Evolutionary conservation across 148 eudicot genomes (phyloP).

Genomic region (Rhododendron ovatum): DNA sequence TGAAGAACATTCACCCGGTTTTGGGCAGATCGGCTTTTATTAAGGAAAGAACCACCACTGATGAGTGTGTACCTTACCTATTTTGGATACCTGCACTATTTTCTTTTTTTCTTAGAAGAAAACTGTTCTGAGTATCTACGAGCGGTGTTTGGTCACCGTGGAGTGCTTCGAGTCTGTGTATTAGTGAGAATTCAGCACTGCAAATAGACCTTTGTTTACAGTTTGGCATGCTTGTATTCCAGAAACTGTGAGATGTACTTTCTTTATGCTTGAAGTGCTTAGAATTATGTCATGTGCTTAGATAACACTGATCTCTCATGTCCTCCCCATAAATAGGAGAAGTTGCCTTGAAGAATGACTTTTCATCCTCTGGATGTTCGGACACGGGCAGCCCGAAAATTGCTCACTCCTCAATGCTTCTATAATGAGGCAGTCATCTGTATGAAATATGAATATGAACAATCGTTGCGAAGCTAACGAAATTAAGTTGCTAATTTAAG

Average conservation of each 20-base stretch:
- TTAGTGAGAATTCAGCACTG: background rate
- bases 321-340: background rate
- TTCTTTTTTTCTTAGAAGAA: background rate
- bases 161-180: background rate
- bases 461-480: too few species aligned
- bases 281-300: background rate
- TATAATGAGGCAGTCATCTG: background rate
- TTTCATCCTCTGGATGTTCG: background rate
- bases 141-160: background rate
- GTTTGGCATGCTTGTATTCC: background rate
- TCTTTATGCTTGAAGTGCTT: background rate
- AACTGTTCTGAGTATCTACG: background rate
- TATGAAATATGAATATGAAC: too few species aligned
- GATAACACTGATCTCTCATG: background rate
- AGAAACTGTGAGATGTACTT: background rate
- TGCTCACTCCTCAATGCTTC: background rate
- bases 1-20: too few species aligned
- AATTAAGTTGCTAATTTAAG: too few species aligned
- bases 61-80: background rate
- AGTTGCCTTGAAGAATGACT: background rate
- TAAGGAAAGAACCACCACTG: too few species aligned
- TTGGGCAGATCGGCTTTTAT: too few species aligned
- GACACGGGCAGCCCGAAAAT: background rate
- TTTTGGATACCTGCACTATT: background rate
- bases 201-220: background rate